Base-by-base conservation (phyloP, 2,329 filamentous ascomycete species). In the Phaeosphaeria sp. region DNA sequence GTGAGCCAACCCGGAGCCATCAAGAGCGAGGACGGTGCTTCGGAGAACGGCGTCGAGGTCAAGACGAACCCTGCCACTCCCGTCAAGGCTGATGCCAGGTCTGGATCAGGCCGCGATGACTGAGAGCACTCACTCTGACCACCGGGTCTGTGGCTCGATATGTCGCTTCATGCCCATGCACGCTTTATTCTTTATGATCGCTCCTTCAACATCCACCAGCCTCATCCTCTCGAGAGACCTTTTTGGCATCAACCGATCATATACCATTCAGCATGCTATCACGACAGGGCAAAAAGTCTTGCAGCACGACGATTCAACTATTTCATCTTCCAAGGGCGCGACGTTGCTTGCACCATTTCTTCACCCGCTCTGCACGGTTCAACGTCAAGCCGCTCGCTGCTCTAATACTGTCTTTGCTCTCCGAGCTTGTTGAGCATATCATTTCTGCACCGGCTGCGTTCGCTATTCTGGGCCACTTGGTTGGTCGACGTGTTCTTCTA, bases 21-120 rank as follows among this genome's bases (percentile, higher is more conserved):
- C 56, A 71, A 71, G 61, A 65, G 64, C 40, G 72, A 74, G 0
- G 69, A 76, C 17, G 69, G 65, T 22, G 55, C 59, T 21, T 71
- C 73, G 24, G 72, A 76, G 30, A 66, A 69, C 43, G 71, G 63
- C 18, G 53, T 64, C 30, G 72, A 74, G 17, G 64, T 63, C 59
- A 72, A 74, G 64, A 70, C 72, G 18, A 72, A 64, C 46, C 74
- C 74, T n/a, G 64, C 71, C 15, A 76, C 74, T 30, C 74, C 74
- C 9, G 63, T 74, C 63, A 76, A 76, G 57, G 55, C 61, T 8
- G 71, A 69, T 11, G 67, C 67, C 27, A 59, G 59, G 48, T 57
- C 66, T 39, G 55, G 58, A 8, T 64, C 68, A 50, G 57, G 48
- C 53, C 63, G 65, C 24, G 72, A 72, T 18, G 74, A 77, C 33